These are phyloP conservation scores for Escallonia herrerae DNA, from an alignment of 129 eudicot species.

Conservation along the genomic window DNA sequence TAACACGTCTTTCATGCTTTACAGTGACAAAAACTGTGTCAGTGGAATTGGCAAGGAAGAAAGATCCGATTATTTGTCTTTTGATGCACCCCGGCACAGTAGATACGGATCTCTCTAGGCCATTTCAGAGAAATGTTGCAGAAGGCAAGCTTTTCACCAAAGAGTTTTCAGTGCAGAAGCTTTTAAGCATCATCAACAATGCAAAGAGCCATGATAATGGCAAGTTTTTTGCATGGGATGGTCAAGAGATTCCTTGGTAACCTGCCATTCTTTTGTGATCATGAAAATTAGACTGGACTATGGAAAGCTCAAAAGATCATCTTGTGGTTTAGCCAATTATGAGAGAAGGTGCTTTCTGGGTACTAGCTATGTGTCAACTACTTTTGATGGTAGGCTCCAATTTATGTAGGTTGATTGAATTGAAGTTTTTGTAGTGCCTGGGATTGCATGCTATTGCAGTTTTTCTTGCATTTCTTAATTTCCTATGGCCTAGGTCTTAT, in stretches of 20 bases:
- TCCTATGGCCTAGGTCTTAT: no score
- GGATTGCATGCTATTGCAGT: no score
- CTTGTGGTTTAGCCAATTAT: no score
- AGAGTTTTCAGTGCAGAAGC: conserved; percentile 78
- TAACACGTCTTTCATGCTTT: background rate
- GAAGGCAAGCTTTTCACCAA: conserved; percentile 77
- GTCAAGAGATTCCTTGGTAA: conserved; percentile 94
- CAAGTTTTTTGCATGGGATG: conserved; percentile 97
- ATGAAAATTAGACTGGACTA: no score
- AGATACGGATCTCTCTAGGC: conserved; percentile 82
- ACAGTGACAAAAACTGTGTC: conserved; percentile 81
- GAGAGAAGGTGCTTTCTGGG: no score
- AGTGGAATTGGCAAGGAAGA: conserved; percentile 80
- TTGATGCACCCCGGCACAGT: conserved; percentile 95
- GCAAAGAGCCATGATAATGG: conserved; percentile 73
- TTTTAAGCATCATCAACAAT: conserved; percentile 56
- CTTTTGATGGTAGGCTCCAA: no score
- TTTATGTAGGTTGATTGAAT: no score
- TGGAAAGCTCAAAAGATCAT: no score
- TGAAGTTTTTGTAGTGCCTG: no score
- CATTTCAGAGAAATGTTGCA: conserved; percentile 86
- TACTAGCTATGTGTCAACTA: no score
- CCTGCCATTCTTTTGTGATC: background rate
- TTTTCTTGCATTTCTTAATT: no score
- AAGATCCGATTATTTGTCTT: conserved; percentile 78